Conservation (phyloP, 176 grass and related monocot species). For the Calamus simplicifolius region DNA sequence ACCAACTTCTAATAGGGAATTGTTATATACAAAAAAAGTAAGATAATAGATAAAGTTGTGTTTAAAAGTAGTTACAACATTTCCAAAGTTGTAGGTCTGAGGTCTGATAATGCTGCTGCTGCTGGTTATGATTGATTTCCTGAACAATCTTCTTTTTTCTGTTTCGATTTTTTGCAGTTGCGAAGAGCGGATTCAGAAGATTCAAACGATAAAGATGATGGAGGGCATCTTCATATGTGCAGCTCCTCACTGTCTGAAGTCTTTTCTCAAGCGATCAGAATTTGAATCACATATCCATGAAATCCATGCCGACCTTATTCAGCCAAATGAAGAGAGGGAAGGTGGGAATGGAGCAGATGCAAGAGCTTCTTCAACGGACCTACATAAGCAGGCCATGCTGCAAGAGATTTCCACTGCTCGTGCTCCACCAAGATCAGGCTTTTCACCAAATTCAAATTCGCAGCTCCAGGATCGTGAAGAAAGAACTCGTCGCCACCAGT, state of each 20-base stretch:
- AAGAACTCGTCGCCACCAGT: not conserved
- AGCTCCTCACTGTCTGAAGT: slow-evolving; percentile 90
- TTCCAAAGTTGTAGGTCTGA: too few relatives aligned
- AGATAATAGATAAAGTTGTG: too few relatives aligned
- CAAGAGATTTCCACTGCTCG: slow-evolving; percentile 13
- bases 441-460: slow-evolving; percentile 4
- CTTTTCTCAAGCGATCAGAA: slow-evolving; percentile 72
- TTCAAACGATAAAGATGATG: slow-evolving; percentile 86
- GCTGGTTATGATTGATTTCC: too few relatives aligned
- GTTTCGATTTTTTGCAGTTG: slow-evolving; percentile 43
- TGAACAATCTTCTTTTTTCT: slow-evolving; percentile 18
- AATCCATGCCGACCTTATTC: slow-evolving; percentile 5
- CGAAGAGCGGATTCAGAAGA: slow-evolving; percentile 95
- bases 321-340: slow-evolving; percentile 12
- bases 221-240: slow-evolving; percentile 96
- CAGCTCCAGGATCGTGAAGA: slow-evolving; percentile 19
- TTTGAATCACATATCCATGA: slow-evolving; percentile 72
- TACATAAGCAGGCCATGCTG: slow-evolving; percentile 11
- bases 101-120: too few relatives aligned
- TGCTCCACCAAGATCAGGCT: slow-evolving; percentile 10
- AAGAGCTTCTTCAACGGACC: slow-evolving; percentile 13
- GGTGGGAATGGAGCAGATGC: slow-evolving; percentile 7
- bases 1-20: too few relatives aligned
- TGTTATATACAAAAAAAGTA: too few relatives aligned
- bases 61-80: too few relatives aligned